Conservation (phyloP, 2,329 filamentous ascomycete species). For the Aspergillus caelatus region DNA sequence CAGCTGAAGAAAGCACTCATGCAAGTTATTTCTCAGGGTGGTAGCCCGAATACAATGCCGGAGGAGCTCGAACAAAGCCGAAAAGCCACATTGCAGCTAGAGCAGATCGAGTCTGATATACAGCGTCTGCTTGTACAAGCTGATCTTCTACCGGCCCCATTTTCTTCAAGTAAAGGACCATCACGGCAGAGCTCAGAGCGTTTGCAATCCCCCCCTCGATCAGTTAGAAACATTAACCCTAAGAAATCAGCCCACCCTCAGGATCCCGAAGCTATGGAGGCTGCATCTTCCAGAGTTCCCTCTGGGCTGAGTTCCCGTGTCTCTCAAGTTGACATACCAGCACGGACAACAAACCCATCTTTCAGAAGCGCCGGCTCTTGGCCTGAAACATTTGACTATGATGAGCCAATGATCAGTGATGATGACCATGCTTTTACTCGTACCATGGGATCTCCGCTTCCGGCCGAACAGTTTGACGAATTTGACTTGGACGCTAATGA, state of each 20-base stretch:
- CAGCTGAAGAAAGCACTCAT: conserved; percentile 41
- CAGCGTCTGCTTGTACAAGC: conserved; percentile 34
- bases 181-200: not conserved
- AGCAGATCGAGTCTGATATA: conserved; percentile 39
- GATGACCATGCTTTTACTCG: conserved; percentile 38
- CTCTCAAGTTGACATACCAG: conserved; percentile 6
- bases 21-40: conserved; percentile 37
- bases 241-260: not conserved
- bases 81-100: conserved; percentile 34
- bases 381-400: conserved; percentile 19
- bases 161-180: not conserved
- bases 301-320: conserved; percentile 7
- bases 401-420: conserved; percentile 25
- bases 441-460: conserved; percentile 45
- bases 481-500: conserved; percentile 49
- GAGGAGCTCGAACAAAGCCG: conserved; percentile 38
- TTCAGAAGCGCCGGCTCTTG: conserved; percentile 8
- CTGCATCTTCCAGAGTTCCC: conserved; percentile 2
- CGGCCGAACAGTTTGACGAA: conserved; percentile 35
- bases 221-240: not conserved
- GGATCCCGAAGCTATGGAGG: not conserved
- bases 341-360: conserved; percentile 4
- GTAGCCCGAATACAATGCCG: conserved; percentile 33
- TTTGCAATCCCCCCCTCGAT: not conserved
- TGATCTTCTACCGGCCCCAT: conserved; percentile 27